These are phyloP conservation scores for Mariannaea elegans DNA, from an alignment of 2,329 filamentous ascomycete species.

Conservation along the genomic window DNA sequence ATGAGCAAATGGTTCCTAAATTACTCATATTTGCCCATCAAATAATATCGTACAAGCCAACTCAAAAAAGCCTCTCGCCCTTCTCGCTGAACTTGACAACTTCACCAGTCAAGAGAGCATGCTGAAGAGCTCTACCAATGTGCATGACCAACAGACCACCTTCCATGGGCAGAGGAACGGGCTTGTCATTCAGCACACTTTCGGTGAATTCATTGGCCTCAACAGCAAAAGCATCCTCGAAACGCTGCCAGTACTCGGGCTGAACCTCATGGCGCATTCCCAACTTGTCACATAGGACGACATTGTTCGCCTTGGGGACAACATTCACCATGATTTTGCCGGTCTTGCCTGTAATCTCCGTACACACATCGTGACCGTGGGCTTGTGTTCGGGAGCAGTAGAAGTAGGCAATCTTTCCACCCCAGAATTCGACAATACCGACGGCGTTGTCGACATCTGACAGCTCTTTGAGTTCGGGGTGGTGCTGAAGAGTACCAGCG, in stretches of 20 bases:
- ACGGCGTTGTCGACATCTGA: slow-evolving; percentile 43
- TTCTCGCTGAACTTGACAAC: slow-evolving; percentile 65
- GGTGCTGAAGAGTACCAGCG: slow-evolving; percentile 23
- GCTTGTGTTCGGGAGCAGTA: slow-evolving; percentile 73
- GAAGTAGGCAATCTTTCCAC: slow-evolving; percentile 70
- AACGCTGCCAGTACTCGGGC: slow-evolving; percentile 68
- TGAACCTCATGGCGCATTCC: slow-evolving; percentile 65
- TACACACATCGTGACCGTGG: slow-evolving; percentile 67
- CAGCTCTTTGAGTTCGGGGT: slow-evolving; percentile 38
- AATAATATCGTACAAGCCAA: background rate
- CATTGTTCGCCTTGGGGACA: slow-evolving; percentile 62
- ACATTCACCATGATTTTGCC: slow-evolving; percentile 70
- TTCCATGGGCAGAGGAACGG: slow-evolving; percentile 58
- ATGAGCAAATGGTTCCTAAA: too few relatives aligned
- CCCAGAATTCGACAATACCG: slow-evolving; percentile 72
- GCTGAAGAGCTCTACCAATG: slow-evolving; percentile 68
- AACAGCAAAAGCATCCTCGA: slow-evolving; percentile 68
- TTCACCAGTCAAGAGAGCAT: slow-evolving; percentile 61
- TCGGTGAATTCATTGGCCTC: slow-evolving; percentile 71
- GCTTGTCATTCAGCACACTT: slow-evolving; percentile 55
- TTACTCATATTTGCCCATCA: background rate
- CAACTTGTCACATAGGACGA: slow-evolving; percentile 60
- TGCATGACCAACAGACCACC: slow-evolving; percentile 67
- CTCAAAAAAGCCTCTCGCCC: slow-evolving; percentile 18
- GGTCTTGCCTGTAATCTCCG: slow-evolving; percentile 72